phyloP scores from a whole-genome alignment of 2,329 filamentous ascomycete species.

The Trichophyton benhamiae region DNA sequence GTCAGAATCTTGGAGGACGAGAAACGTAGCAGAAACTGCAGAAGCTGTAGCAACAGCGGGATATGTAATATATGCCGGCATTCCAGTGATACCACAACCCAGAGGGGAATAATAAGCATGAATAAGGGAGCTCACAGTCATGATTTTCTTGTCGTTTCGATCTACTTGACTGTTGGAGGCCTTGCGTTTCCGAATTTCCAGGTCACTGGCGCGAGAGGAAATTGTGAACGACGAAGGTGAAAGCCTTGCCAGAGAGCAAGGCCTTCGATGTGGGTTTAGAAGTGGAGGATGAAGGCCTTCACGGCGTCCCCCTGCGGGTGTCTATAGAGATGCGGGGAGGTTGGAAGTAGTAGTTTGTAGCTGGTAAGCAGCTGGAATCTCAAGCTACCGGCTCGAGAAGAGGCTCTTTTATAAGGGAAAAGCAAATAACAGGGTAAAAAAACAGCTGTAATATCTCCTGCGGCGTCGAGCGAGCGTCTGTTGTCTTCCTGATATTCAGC shows the following conservation, averaged over 20 bases:
- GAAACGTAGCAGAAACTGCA: background rate
- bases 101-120: background rate
- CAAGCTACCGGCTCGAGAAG: background rate
- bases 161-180: constrained; percentile 23
- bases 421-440: background rate
- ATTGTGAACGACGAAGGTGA: constrained; percentile 24
- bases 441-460: background rate
- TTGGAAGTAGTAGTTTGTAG: constrained; percentile 7
- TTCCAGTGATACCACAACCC: background rate
- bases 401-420: background rate
- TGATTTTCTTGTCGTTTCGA: constrained; percentile 41
- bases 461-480: background rate
- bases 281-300: background rate
- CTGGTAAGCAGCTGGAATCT: background rate
- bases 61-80: background rate
- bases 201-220: constrained; percentile 21
- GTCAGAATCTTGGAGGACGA: constrained; percentile 5
- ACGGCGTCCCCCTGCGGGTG: background rate
- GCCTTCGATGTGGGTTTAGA: constrained; percentile 22
- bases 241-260: constrained; percentile 33
- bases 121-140: constrained; percentile 32
- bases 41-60: background rate
- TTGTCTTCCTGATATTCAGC: background rate
- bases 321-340: constrained; percentile 14
- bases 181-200: constrained; percentile 14